These are phyloP conservation scores for Trypanosoma congolense DNA, from an alignment of 208 protist genomes.

Conservation along the genomic window DNA sequence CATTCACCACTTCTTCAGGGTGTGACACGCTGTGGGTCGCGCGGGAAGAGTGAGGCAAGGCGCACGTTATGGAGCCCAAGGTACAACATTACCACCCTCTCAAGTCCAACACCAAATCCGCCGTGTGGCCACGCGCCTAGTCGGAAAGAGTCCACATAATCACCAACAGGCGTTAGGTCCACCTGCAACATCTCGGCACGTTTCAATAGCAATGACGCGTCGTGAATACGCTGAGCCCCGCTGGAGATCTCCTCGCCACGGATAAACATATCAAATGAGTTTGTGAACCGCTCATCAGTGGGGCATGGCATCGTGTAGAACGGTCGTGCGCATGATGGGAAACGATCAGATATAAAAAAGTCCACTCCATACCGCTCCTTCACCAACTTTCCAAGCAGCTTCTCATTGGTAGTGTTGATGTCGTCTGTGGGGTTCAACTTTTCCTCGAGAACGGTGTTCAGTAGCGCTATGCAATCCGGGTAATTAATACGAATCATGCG, in stretches of 20 bases:
- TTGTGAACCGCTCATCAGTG: conserved; percentile 86
- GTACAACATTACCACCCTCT: conserved; percentile 99
- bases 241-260: conserved; percentile 99
- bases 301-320: conserved; percentile 99
- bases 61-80: conserved; percentile 98
- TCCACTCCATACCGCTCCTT: conserved; percentile 98
- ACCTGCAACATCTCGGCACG: conserved; percentile 78
- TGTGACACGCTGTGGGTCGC: conserved; percentile 95
- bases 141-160: conserved; percentile 98
- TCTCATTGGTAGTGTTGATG: conserved; percentile 95
- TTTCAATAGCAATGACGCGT: conserved; percentile 90
- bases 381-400: conserved; percentile 94
- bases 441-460: conserved; percentile 85
- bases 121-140: conserved; percentile 98
- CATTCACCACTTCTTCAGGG: conserved; percentile 78
- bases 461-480: conserved; percentile 90
- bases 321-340: conserved; percentile 93
- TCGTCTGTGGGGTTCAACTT: conserved; percentile 86
- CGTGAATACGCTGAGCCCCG: conserved; percentile 99
- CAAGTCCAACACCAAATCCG: conserved; percentile 98
- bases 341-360: conserved; percentile 99
- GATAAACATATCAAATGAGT: conserved; percentile 99
- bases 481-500: conserved; percentile 91
- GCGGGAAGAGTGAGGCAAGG: conserved; percentile 97
- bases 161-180: conserved; percentile 82